Conservation (phyloP, 2,329 filamentous ascomycete species). For the Neonectria punicea region DNA sequence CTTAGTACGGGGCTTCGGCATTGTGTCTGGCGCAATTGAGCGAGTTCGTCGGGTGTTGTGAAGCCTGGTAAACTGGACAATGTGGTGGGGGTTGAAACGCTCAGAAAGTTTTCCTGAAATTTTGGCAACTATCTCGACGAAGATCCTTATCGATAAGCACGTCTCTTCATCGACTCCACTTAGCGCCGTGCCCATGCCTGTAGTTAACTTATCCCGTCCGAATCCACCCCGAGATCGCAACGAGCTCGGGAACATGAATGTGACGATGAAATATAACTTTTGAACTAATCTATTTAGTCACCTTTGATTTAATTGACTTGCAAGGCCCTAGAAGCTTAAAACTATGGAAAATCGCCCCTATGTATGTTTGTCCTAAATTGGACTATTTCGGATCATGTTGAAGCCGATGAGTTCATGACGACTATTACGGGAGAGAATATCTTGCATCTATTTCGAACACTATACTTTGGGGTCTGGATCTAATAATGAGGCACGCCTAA, state of each 20-base stretch:
- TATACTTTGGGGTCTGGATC: constrained; percentile 5
- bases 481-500: background rate
- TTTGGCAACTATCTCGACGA: constrained; percentile 4
- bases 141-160: constrained; percentile 33
- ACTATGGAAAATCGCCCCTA: no score
- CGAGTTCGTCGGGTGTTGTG: constrained; percentile 5
- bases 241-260: no score
- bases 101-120: constrained; percentile 36
- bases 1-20: constrained; percentile 59
- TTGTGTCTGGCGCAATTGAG: constrained; percentile 38
- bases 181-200: background rate
- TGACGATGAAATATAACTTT: no score
- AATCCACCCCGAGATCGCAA: background rate
- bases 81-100: constrained; percentile 30
- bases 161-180: background rate
- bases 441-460: background rate
- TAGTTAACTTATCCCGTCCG: no score
- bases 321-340: no score
- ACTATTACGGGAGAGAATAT: background rate
- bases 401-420: background rate
- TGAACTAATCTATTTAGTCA: no score
- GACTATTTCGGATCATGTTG: no score
- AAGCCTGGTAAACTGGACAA: constrained; percentile 15
- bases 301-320: no score
- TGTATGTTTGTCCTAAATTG: no score